Base-by-base conservation (phyloP, 345 rosid genomes). In the Arabidopsis suecica region DNA sequence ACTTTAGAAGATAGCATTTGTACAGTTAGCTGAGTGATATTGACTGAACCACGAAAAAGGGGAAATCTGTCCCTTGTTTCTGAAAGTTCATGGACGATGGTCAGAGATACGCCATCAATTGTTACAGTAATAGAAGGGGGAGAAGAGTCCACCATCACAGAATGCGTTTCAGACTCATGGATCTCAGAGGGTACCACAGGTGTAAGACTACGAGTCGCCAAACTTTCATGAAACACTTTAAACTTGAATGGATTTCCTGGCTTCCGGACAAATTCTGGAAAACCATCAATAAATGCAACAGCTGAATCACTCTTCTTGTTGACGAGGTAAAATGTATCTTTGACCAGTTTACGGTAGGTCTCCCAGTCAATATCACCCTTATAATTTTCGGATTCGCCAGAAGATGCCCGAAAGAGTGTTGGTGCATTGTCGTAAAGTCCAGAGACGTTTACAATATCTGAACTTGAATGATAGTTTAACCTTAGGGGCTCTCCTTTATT, bases 181-280 rank as follows among this genome's bases (percentile, higher is more conserved):
- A 57, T 81, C 65, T 68, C 78, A 61, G 61, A 68, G 69, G 38
- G 68, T 67, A 60, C 68, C 81, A 82, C 33, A 61, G 48, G 78
- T 54, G 68, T 73, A 54, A 78, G 37, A 61, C 82, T 79, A 66
- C 41, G 81, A 74, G 69, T 38, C 72, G 77, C 38, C 44, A 73
- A 25, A 59, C 68, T 55, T 79, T 83, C 83, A 64, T 68, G 82
- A 65, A 93, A 84, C 54, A 87, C 85, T 87, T 89, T 91, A 57
- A 93, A 86, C 86, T 93, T 93, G 84, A 93, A 87, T 47, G 88
- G 93, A 85, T 86, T 89, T 84, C 98, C 97, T 73, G 98, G 97
- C 86, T 85, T 93, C 77, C 77, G 79, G 48, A 93, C 91, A 85
- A 91, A 93, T 82, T 87, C 87, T 55, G 98, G 97, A 71, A 84